Evolutionary conservation across 352 stramenopile species (phyloP).

Genomic region (Pythium sp.): DNA sequence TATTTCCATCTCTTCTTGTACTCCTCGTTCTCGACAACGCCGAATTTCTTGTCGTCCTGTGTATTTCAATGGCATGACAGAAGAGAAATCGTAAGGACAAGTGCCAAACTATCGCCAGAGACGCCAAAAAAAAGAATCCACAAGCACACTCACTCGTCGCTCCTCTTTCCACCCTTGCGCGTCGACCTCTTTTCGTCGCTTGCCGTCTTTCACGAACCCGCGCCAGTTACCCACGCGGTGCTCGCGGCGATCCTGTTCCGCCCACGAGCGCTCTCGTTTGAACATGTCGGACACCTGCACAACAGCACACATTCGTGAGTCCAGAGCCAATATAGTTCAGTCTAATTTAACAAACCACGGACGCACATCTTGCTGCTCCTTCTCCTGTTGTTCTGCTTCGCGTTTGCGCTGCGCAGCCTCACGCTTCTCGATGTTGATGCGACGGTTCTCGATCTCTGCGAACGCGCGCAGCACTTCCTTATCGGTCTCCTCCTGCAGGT

Average conservation of each 20-base stretch:
- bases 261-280: slow-evolving; percentile 76
- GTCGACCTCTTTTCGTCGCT: slow-evolving; percentile 61
- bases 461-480: slow-evolving; percentile 83
- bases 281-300: slow-evolving; percentile 43
- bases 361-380: slow-evolving; percentile 62
- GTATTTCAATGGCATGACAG: neutral
- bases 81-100: neutral
- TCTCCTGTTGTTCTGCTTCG: slow-evolving; percentile 72
- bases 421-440: slow-evolving; percentile 70
- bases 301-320: neutral
- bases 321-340: neutral
- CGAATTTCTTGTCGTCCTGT: slow-evolving; percentile 59
- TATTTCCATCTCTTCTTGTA: slow-evolving; percentile 86
- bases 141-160: slow-evolving; percentile 32
- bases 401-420: slow-evolving; percentile 64
- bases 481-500: slow-evolving; percentile 59
- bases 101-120: neutral
- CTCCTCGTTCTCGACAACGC: slow-evolving; percentile 58
- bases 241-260: slow-evolving; percentile 72
- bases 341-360: slow-evolving; percentile 1
- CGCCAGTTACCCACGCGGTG: slow-evolving; percentile 80
- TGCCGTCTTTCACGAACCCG: slow-evolving; percentile 73
- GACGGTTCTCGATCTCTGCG: slow-evolving; percentile 78
- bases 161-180: slow-evolving; percentile 64
- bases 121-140: neutral